Percentiles rank a stretch among this genome's conserved stretches.
These are phyloP conservation scores for Drechmeria coniospora DNA, from an alignment of 2,329 filamentous ascomycete species.

Conservation along the genomic window DNA sequence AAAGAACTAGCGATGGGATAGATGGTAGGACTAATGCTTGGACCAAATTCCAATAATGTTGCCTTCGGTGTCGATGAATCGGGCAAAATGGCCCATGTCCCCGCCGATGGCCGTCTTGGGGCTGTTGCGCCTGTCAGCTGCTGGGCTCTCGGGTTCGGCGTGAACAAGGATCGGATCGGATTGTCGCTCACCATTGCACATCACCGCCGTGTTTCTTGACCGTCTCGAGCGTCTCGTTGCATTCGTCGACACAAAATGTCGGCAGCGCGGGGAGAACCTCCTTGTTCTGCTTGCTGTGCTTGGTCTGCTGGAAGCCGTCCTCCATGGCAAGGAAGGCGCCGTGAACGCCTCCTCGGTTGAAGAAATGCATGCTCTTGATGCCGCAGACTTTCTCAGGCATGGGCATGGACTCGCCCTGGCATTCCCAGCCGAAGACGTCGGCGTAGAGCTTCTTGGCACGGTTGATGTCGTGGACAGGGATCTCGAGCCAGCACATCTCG, in stretches of 20 bases:
- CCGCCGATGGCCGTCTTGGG: slow-evolving; percentile 19
- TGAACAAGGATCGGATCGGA: neutral
- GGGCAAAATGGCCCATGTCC: slow-evolving; percentile 19
- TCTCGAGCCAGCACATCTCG: slow-evolving; percentile 23
- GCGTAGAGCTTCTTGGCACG: slow-evolving; percentile 22
- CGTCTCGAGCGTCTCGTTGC: slow-evolving; percentile 14
- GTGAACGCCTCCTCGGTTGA: slow-evolving; percentile 16
- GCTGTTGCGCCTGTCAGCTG: slow-evolving; percentile 9
- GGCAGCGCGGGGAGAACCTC: slow-evolving; percentile 15
- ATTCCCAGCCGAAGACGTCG: slow-evolving; percentile 19
- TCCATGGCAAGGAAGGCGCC: slow-evolving; percentile 20
- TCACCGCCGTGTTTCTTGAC: slow-evolving; percentile 16
- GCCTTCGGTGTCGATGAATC: slow-evolving; percentile 22
- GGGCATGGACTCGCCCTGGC: slow-evolving; percentile 8
- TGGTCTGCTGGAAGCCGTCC: slow-evolving; percentile 13
- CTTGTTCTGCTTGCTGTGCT: slow-evolving; percentile 9
- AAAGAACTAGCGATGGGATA: no score
- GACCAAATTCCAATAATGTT: slow-evolving; percentile 21
- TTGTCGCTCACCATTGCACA: slow-evolving; percentile 17
- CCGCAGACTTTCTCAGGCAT: slow-evolving; percentile 8
- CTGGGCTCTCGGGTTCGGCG: no score
- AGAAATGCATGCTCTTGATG: slow-evolving; percentile 17
- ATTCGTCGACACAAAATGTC: slow-evolving; percentile 18
- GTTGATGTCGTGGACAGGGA: slow-evolving; percentile 18
- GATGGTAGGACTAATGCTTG: no score